A percentile compares a stretch with the other conserved stretches of the same genome.
phyloP scores from a whole-genome alignment of 768 basidiomycete species.

The Suillus bovinus region DNA sequence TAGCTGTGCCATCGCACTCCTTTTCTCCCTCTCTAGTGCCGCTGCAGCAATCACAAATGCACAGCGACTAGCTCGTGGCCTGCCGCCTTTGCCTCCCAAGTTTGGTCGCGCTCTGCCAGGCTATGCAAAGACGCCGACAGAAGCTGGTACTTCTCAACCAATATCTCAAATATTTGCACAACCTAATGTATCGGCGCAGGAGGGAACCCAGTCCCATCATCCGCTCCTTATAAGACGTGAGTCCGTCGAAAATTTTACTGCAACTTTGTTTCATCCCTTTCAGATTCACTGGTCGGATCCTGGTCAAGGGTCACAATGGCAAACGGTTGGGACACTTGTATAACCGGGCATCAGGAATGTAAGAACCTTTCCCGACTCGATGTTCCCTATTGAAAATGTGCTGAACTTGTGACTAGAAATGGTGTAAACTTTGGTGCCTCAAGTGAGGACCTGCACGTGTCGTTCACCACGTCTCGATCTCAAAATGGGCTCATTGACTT shows the following conservation, averaged over 20 bases:
- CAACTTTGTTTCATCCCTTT: constrained; percentile 4
- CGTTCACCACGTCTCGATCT: constrained; percentile 28
- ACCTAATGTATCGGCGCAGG: constrained; percentile 2
- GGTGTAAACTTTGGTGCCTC: constrained; percentile 35
- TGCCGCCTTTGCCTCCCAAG: constrained; percentile 38
- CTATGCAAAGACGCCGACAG: constrained; percentile 23
- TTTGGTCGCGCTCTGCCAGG: constrained; percentile 36
- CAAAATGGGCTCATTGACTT: constrained; percentile 34
- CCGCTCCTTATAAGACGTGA: constrained; percentile 22
- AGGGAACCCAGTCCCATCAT: not conserved
- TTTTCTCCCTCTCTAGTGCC: constrained; percentile 20
- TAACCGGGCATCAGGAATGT: constrained; percentile 31
- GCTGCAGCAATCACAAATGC: constrained; percentile 38
- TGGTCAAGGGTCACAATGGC: constrained; percentile 35
- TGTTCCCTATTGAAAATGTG: not conserved
- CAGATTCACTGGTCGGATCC: constrained; percentile 36
- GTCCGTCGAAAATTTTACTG: constrained; percentile 1
- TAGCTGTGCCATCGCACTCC: constrained; percentile 21
- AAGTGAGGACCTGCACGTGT: constrained; percentile 35
- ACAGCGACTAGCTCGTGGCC: constrained; percentile 45
- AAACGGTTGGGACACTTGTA: constrained; percentile 36
- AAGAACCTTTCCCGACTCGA: not conserved
- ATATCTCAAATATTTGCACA: not conserved
- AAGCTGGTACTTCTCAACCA: constrained; percentile 18
- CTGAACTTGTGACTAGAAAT: constrained; percentile 22